Percentiles rank a stretch among this genome's conserved stretches.
Conservation (phyloP, 192 early-diverging fungal genomes). For the Coemansia sp. region DNA sequence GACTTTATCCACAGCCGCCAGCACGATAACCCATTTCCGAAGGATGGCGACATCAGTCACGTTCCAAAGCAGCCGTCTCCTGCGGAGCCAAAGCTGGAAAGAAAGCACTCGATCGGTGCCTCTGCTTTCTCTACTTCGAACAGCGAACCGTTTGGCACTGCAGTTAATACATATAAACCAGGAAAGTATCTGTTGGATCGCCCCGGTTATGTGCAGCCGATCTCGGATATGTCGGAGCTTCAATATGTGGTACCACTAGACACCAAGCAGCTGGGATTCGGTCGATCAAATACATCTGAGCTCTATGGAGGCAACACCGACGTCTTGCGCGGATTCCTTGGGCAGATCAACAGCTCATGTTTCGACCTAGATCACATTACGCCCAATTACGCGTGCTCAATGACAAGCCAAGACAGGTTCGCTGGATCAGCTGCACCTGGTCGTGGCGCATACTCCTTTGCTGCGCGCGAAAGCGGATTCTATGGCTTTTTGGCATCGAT, state of each 20-base stretch:
- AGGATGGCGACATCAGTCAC: neutral
- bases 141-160: neutral
- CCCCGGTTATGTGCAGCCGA: neutral
- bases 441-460: neutral
- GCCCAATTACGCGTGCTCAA: neutral
- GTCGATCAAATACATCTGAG: neutral
- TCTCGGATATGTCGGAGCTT: no score
- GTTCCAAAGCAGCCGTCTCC: neutral
- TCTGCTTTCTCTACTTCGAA: no score
- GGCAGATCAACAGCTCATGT: neutral
- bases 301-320: neutral
- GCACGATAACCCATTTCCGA: neutral
- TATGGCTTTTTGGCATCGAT: neutral
- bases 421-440: neutral
- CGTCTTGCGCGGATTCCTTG: neutral
- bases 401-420: neutral
- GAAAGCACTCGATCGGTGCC: no score
- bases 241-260: neutral
- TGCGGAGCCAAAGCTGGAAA: neutral
- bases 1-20: conserved; percentile 35
- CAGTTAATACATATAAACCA: neutral
- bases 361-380: neutral
- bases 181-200: neutral
- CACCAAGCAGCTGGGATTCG: neutral
- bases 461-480: conserved; percentile 7